Evolutionary conservation across 78 protist genomes (phyloP), one percentile per base, ranked within the genome.

Genomic region (slime mould (Dictyostelium discoideum)): DNA sequence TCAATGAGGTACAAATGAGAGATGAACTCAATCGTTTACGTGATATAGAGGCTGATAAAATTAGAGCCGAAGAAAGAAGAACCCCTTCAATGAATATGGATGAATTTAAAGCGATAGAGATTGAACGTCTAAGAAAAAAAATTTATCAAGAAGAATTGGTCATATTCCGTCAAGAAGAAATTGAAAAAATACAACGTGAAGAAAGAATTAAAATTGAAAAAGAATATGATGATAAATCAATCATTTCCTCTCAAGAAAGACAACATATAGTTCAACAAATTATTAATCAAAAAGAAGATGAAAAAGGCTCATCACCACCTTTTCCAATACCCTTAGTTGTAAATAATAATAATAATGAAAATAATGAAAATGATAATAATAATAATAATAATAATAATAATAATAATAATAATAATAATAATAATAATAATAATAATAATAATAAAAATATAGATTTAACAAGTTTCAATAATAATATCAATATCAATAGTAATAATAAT

Each of bases 21-120:
- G 80, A 72, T 5, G 81, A 81, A 67, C 77, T 90, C 32, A 60
- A 90, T 69, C 73, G 44, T n/a, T 18, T 85, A 44, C 24, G 90
- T 13, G 90, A 85, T 24, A 44, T n/a, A n/a, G 90, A 85, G 29
- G 90, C 74, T 3, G 90, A 63, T 44, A 85, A 85, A 69, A 69
- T 85, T 63, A 32, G 90, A 26, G 79, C 81, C 16, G 90, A 85
- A 44, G 81, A 69, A 39, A 60, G 87, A 60, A 54, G 39, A 24
- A 54, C 72, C 0, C 87, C 87, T 0, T 84, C 87, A 4, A 60
- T 84, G 67, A 60, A 54, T 20, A 24, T 84, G 18, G 87, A 84
- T 5, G 87, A 84, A 2, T 63, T 84, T 16, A 84, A 84, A 63
- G 57, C 24, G 16, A 37, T 60, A 7, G 87, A 84, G n/a, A 60